phyloP scores from a whole-genome alignment of 2,329 filamentous ascomycete genomes.

The Penicillium crustosum region DNA sequence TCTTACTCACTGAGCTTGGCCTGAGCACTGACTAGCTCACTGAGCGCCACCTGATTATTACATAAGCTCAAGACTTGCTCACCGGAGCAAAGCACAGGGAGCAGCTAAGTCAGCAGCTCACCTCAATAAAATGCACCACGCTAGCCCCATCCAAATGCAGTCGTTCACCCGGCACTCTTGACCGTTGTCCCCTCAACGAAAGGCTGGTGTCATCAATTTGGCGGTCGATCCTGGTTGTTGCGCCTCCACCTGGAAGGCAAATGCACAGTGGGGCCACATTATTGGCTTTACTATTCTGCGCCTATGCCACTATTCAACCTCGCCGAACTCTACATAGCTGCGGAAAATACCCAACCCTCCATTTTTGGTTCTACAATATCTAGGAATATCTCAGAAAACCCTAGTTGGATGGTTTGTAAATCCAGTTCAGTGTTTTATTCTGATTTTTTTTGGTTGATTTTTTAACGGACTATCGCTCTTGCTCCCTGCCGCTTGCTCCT shows the following conservation, averaged over 20 bases:
- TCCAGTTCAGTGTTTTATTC: no score
- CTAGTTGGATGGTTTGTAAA: no score
- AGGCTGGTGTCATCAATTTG: not conserved
- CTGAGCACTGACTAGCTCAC: no score
- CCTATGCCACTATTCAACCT: not conserved
- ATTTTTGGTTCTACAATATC: no score
- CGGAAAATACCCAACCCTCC: no score
- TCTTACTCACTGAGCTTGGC: no score
- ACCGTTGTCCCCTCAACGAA: not conserved
- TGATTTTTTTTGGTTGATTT: no score
- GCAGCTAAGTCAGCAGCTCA: slow-evolving; percentile 1
- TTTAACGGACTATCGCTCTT: no score
- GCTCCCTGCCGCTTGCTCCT: no score
- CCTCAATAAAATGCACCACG: slow-evolving; percentile 3
- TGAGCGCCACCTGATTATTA: not conserved
- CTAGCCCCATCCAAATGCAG: slow-evolving; percentile 1
- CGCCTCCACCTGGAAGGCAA: not conserved
- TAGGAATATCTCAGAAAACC: no score
- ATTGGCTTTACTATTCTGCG: slow-evolving; percentile 3
- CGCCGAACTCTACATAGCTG: not conserved
- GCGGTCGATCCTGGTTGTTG: not conserved
- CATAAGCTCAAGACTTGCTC: no score
- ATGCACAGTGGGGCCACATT: not conserved
- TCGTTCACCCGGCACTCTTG: not conserved
- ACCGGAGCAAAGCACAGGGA: not conserved